phyloP scores from a whole-genome alignment of 2,329 filamentous ascomycete species.

The Teratosphaeria viscida region DNA sequence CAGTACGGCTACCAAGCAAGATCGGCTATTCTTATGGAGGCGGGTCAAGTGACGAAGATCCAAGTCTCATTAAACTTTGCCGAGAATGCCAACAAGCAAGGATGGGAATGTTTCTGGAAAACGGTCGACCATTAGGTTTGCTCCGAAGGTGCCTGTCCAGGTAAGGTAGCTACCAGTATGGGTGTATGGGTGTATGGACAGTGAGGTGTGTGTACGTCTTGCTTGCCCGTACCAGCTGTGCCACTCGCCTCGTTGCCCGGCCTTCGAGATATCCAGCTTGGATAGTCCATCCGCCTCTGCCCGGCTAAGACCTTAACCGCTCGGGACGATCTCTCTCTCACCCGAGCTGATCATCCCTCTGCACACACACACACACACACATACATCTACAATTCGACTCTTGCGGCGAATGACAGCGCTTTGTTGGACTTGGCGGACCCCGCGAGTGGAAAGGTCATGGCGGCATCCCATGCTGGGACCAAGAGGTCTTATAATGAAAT shows the following conservation, averaged over 20 bases:
- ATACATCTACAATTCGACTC: not conserved
- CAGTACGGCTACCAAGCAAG: not conserved
- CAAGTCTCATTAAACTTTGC: not conserved
- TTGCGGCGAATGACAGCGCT: not conserved
- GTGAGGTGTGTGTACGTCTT: too few species aligned
- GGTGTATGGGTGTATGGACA: too few species aligned
- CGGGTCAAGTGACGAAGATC: not conserved
- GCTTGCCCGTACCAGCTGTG: too few species aligned
- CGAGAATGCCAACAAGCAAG: not conserved
- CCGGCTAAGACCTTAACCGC: not conserved
- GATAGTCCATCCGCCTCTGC: not conserved
- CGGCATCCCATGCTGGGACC: conserved; percentile 18
- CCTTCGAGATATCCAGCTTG: too few species aligned
- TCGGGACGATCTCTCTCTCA: not conserved
- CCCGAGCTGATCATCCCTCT: not conserved
- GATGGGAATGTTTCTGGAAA: not conserved
- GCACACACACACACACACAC: not conserved
- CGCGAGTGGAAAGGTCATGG: conserved; percentile 10
- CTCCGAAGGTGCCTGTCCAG: not conserved
- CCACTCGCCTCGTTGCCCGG: too few species aligned
- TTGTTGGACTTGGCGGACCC: not conserved
- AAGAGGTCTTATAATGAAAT: conserved; percentile 21
- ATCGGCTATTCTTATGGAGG: not conserved
- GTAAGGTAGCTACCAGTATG: too few species aligned
- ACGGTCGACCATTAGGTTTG: not conserved